Conservation (phyloP, 2,329 filamentous ascomycete species). For the Stachybotrys echinatus region DNA sequence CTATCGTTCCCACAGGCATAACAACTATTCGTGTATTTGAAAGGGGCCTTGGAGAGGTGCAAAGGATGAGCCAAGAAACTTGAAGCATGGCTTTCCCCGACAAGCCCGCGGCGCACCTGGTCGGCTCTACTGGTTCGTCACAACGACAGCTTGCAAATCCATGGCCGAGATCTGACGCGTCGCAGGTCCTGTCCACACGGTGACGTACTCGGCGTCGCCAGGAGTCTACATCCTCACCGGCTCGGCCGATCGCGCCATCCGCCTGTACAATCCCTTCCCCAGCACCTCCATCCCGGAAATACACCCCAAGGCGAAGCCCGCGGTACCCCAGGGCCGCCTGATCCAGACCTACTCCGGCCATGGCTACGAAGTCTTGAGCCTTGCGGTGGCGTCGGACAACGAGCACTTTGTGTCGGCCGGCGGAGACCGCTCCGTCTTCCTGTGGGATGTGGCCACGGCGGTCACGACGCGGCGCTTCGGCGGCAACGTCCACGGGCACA, state of each 20-base stretch:
- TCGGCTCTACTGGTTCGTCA: conserved; percentile 53
- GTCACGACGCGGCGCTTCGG: conserved; percentile 71
- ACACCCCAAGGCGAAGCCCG: conserved; percentile 13
- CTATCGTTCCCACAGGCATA: no score
- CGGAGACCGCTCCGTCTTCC: conserved; percentile 84
- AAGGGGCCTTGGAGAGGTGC: not conserved
- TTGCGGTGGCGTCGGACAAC: conserved; percentile 72
- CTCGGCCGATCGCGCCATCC: conserved; percentile 76
- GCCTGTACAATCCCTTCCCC: conserved; percentile 75
- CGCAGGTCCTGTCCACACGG: conserved; percentile 64
- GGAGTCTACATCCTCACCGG: conserved; percentile 80
- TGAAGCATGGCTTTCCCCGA: conserved; percentile 39
- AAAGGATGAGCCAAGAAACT: not conserved
- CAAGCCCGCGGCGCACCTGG: conserved; percentile 47
- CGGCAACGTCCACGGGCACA: conserved; percentile 57
- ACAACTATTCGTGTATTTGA: not conserved
- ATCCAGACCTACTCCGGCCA: conserved; percentile 89
- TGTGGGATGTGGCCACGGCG: conserved; percentile 88
- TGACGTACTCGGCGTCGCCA: conserved; percentile 66
- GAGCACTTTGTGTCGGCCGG: conserved; percentile 80
- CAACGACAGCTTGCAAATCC: not conserved
- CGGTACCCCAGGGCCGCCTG: conserved; percentile 48
- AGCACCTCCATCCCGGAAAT: conserved; percentile 30
- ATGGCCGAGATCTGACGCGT: not conserved
- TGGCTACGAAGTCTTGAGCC: conserved; percentile 84